Percentiles rank a stretch among this genome's conserved stretches.
phyloP scores from a whole-genome alignment of 1,139 yeast genomes.

The Pichia cactophila region DNA sequence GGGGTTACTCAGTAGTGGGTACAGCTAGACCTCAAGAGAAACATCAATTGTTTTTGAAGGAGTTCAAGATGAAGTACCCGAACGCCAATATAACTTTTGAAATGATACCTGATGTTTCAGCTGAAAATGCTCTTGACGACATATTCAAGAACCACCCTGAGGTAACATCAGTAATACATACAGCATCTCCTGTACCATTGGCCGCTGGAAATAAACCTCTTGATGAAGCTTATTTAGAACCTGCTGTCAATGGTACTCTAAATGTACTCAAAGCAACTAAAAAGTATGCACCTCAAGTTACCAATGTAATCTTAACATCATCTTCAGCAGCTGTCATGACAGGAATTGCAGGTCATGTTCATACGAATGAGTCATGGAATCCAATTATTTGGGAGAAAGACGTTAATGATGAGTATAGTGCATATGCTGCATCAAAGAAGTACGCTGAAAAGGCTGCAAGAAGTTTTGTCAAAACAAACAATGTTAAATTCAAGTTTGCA shows the following conservation, averaged over 20 bases:
- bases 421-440: constrained; percentile 44
- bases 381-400: constrained; percentile 32
- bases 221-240: constrained; percentile 28
- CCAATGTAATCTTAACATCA: constrained; percentile 47
- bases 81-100: constrained; percentile 27
- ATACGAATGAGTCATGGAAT: constrained; percentile 36
- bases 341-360: constrained; percentile 7
- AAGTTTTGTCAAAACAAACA: constrained; percentile 36
- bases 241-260: constrained; percentile 47
- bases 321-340: constrained; percentile 41
- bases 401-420: constrained; percentile 27
- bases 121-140: constrained; percentile 33
- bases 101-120: constrained; percentile 31
- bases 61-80: constrained; percentile 25
- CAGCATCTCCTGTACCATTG: constrained; percentile 45
- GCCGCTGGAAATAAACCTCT: constrained; percentile 15
- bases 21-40: constrained; percentile 32
- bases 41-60: constrained; percentile 21
- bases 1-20: constrained; percentile 31
- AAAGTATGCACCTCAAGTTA: constrained; percentile 40
- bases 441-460: constrained; percentile 50
- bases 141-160: constrained; percentile 41
- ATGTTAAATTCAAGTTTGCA: constrained; percentile 36
- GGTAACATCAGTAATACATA: constrained; percentile 48
- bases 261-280: constrained; percentile 37